Evolutionary conservation across 2,329 filamentous ascomycete species (phyloP).

Genomic region (Chrysosphaeria jannelii): DNA sequence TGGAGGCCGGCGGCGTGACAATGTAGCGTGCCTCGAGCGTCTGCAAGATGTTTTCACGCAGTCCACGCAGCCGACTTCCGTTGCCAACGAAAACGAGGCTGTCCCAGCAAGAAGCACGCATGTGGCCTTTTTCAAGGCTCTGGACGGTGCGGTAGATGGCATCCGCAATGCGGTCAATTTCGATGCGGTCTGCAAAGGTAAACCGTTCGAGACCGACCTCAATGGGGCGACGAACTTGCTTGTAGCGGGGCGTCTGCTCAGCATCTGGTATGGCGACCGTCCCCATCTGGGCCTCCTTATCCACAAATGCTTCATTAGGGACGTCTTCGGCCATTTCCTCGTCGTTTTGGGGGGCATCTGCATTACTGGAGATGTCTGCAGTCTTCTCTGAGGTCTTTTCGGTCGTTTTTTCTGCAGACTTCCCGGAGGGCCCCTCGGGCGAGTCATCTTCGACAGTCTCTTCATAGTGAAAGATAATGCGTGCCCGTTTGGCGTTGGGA

Average conservation of each 20-base stretch:
- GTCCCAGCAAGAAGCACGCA: constrained; percentile 73
- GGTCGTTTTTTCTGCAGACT: not conserved
- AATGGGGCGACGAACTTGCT: constrained; percentile 27
- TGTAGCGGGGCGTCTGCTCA: constrained; percentile 5
- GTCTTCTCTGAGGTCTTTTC: not conserved
- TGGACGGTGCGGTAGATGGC: constrained; percentile 63
- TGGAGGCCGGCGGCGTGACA: constrained; percentile 75
- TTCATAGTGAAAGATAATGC: constrained; percentile 45
- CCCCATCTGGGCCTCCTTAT: too few relatives aligned
- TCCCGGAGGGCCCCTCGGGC: constrained; percentile 11
- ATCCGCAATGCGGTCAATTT: constrained; percentile 60
- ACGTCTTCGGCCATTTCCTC: too few relatives aligned
- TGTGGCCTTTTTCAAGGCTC: constrained; percentile 55
- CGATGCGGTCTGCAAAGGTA: constrained; percentile 31
- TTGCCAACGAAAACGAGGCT: constrained; percentile 77
- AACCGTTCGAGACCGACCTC: constrained; percentile 55
- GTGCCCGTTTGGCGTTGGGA: constrained; percentile 40
- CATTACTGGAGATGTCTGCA: not conserved
- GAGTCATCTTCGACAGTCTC: constrained; percentile 28
- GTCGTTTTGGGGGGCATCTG: too few relatives aligned
- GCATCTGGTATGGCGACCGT: too few relatives aligned
- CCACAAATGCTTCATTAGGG: too few relatives aligned
- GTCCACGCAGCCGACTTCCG: constrained; percentile 41
- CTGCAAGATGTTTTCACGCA: constrained; percentile 65
- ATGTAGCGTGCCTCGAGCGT: constrained; percentile 59